Evolutionary conservation across 2,329 filamentous ascomycete genomes (phyloP), one percentile per base, ranked within the genome.

Genomic region (Colletotrichum orbiculare): DNA sequence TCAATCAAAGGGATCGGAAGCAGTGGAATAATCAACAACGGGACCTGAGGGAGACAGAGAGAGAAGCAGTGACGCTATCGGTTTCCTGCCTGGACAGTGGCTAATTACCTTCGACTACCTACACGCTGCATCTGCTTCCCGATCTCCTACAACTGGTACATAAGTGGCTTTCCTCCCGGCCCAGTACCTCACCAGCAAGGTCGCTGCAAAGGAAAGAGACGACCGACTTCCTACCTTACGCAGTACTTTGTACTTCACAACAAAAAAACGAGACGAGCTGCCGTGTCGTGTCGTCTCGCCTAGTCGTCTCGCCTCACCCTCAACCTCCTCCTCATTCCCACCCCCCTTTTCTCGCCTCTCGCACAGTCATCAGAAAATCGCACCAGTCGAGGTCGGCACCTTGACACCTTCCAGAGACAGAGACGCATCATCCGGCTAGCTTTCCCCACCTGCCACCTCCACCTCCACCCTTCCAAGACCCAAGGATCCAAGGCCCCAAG

Each of bases 361-460:
- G 53, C 52, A 54, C 62, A 57, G 52, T 34, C 47, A 46, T 33
- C 55, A 25, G n/a, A 43, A 17, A 41, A 46, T 46, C 54, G 46
- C 46, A 49, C 46, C 54, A 55, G 53, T 37, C 50, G 58, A 62
- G 46, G 52, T 38, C 41, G 58, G 52, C 43, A 54, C 49, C 56
- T 54, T 60, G 54, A 57, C 54, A 57, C 56, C 56, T 42, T 59
- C 58, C 50, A 61, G 62, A 56, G 60, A 64, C 49, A 59, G 55
- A 55, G 42, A 57, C 63, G 59, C 63, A 65, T 62, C 62, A 66
- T 48, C 63, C 63, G 63, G 41, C 58, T 53, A 57, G 62, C 47
- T 37, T 25, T 57, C 62, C 48, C 62, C 52, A 55, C 52, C 58
- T 35, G 54, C 15, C 43, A 53, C 57, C 57, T 54, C 61, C 61